Evolutionary conservation across 2,329 filamentous ascomycete genomes (phyloP), one percentile per base, ranked within the genome.

Genomic region (Amauroascus niger): DNA sequence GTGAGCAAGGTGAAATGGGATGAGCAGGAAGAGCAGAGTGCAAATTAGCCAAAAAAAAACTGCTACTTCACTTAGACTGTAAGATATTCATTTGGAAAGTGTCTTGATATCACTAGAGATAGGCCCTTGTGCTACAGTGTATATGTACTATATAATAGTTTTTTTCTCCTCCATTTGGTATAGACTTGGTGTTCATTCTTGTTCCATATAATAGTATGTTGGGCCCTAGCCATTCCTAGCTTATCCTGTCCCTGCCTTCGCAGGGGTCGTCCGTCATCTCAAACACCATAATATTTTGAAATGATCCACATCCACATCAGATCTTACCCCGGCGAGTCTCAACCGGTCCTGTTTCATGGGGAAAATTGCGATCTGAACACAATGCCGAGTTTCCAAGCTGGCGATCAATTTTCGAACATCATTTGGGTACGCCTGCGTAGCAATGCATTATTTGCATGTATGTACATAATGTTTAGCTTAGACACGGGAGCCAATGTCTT

Each of bases 1-100:
- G 53, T 71, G 44, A 53, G 60, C 16, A 65, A 63, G 50, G 65
- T 63, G 2, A 59, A 64, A 48, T 57, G 56, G 58, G 51, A 53
- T 26, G 54, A 59, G 5, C 40, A 53, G 20, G 46, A 11, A 28
- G 20, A 26, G 13, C 11, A 46, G 13, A 33, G 4, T n/a, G 46
- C 8, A 32, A 28, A 8, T 8, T 5, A 2, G 24, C 24, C 6
- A 39, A 5, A 11, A 13, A 9, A 24, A 41, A 24, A 11, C 6
- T n/a, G 18, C 5, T 39, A 2, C 39, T 13, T 41, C 1, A 41
- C 20, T 22, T 41, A 13, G 16, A 46, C n/a, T 28, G 43, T 46
- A 46, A 18, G 16, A 35, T 35, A 22, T 32, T 8, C 28, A 14
- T 6, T 45, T 28, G 24, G 16, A 18, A 28, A 7, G 20, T 35